These are phyloP conservation scores for Casaregolazyma suthepensis DNA, from an alignment of 1,139 yeast genomes.

Conservation along the genomic window DNA sequence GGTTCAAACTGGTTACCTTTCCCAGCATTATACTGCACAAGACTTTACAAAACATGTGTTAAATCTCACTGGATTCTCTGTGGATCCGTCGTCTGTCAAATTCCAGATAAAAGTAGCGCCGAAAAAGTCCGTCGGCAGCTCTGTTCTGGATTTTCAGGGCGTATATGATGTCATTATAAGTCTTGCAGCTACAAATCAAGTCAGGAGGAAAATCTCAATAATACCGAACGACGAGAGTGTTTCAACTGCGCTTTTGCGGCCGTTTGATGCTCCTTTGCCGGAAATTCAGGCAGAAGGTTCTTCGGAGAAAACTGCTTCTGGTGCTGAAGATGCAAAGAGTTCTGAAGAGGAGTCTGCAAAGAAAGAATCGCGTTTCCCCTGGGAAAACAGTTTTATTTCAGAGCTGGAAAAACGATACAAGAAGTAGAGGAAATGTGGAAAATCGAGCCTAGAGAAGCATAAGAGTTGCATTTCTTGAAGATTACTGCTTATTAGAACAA, in stretches of 20 bases:
- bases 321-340: constrained; percentile 2
- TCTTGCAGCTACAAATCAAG: constrained; percentile 13
- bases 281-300: constrained; percentile 3
- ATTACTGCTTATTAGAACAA: no score
- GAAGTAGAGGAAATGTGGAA: constrained; percentile 4
- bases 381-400: constrained; percentile 28
- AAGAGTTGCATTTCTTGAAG: no score
- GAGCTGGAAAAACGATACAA: constrained; percentile 15
- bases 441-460: no score
- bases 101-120: constrained; percentile 4
- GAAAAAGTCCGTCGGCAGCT: neutral
- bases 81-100: constrained; percentile 9
- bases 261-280: constrained; percentile 16
- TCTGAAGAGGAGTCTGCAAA: neutral
- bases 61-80: constrained; percentile 17
- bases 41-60: constrained; percentile 19
- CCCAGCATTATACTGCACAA: constrained; percentile 12
- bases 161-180: constrained; percentile 13
- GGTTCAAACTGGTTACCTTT: constrained; percentile 17
- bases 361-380: constrained; percentile 19
- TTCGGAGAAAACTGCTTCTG: neutral
- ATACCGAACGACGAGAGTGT: neutral
- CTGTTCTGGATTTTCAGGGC: constrained; percentile 20
- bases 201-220: constrained; percentile 9
- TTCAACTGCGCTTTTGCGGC: constrained; percentile 6